Evolutionary conservation across 78 protist species (phyloP).

Genomic region (Dictyostelium intermedium): DNA sequence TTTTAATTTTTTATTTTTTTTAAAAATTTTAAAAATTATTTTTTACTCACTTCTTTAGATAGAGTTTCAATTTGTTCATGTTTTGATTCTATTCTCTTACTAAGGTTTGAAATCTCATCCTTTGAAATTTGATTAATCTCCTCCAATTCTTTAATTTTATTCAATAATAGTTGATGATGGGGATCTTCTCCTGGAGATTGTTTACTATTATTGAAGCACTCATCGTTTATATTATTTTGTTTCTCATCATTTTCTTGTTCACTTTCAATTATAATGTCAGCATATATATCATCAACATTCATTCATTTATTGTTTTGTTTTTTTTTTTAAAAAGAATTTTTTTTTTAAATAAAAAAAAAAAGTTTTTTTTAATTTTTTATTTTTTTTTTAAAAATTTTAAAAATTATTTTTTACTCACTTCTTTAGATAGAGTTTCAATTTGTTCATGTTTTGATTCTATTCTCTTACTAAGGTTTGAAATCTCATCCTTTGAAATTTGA

Average conservation of each 20-base stretch:
- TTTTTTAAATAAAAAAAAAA: too few species aligned
- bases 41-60: not conserved
- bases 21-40: too few species aligned
- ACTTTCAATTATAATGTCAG: not conserved
- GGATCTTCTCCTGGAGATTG: not conserved
- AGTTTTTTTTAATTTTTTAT: too few species aligned
- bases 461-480: not conserved
- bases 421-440: not conserved
- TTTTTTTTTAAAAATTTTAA: too few species aligned
- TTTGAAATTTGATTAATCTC: not conserved
- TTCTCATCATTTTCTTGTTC: not conserved
- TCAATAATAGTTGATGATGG: not conserved
- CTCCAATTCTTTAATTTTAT: not conserved
- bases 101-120: not conserved
- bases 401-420: not conserved
- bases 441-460: not conserved
- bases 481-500: not conserved
- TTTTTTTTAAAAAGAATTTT: not conserved
- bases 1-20: too few species aligned
- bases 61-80: not conserved
- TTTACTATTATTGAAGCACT: not conserved
- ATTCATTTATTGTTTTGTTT: not conserved
- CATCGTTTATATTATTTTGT: not conserved
- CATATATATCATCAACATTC: constrained; percentile 17
- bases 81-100: not conserved